Conservation (phyloP, 2,329 filamentous ascomycete genomes). For the Phoma sp. region DNA sequence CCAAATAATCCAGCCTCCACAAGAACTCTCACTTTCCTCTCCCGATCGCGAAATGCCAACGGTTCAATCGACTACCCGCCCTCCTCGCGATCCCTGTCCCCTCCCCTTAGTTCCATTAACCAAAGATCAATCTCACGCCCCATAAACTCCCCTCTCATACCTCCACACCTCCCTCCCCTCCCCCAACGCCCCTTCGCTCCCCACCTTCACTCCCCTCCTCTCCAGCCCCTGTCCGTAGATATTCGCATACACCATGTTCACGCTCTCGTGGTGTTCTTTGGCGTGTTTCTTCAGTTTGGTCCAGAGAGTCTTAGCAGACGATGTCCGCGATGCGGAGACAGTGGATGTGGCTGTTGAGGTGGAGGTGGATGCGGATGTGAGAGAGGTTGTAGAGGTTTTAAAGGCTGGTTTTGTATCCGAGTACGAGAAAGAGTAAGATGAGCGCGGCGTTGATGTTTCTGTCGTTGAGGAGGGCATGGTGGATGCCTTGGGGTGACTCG, state of each 20-base stretch:
- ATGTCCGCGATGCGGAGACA: slow-evolving; percentile 3
- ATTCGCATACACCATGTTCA: slow-evolving; percentile 27
- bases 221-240: slow-evolving; percentile 27
- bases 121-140: background rate
- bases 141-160: slow-evolving; percentile 21
- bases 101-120: no score
- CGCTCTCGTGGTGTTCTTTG: slow-evolving; percentile 29
- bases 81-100: no score
- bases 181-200: background rate
- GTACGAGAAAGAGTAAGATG: slow-evolving; percentile 19
- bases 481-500: background rate
- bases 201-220: background rate
- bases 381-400: slow-evolving; percentile 6
- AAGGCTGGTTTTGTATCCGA: background rate
- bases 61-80: no score
- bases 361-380: background rate
- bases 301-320: background rate
- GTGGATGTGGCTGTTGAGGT: background rate
- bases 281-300: slow-evolving; percentile 26
- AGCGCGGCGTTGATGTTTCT: slow-evolving; percentile 28
- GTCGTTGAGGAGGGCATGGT: slow-evolving; percentile 19
- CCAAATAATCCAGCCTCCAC: no score
- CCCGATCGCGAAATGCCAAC: no score
- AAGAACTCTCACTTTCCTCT: no score
- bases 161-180: slow-evolving; percentile 20